Evolutionary conservation across 768 basidiomycete species (phyloP), one percentile per base, ranked within the genome.

Genomic region (Saitozyma sp.): DNA sequence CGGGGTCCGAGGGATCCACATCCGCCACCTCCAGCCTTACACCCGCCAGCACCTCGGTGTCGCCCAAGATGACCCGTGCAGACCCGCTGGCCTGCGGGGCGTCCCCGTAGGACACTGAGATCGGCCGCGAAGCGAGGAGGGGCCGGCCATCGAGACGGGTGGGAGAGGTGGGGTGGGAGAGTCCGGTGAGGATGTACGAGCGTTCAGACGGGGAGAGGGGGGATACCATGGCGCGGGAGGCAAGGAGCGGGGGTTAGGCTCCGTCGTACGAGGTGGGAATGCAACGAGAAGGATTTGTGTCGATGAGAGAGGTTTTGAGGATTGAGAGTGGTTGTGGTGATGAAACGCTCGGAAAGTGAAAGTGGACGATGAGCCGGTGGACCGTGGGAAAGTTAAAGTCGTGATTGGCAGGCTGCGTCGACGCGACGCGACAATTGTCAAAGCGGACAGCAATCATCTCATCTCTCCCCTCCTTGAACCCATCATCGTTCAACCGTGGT

Each of bases 11-110:
- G 45, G 17, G 56, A 9, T 40, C 58, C 13, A 65, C 63, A 64
- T 77, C 75, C 3, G 64, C 71, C 5, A 79, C 78, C 59, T 79
- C 78, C 50, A 79, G 57, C 59, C 74, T 66, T 49, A 79, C 70
- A 8, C 78, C 78, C 1, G 74, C 78, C 16, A 79, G 56, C 0
- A 79, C 72, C 56, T 79, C 73, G 8, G 78, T 78, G 40, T 66
- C 72, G 14, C 72, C 69, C 10, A 53, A 59, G 0, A 74, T 38
- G 29, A 79, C 68, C 56, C 75, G 53, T 0, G 78, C 67, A 43
- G 68, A 71, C 2, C 78, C 78, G 41, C 69, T 74, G 1, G 78
- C 76, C 49, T 78, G 76, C 0, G 78, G 78, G 11, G 74, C 75
- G 20, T 76, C 74, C 6, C 73, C 73, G 39, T 74, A 75, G 1